Percentiles rank a stretch among this genome's conserved stretches.
phyloP scores from a whole-genome alignment of 176 grass and related monocot species.

The Urochloa ruziziensis region DNA sequence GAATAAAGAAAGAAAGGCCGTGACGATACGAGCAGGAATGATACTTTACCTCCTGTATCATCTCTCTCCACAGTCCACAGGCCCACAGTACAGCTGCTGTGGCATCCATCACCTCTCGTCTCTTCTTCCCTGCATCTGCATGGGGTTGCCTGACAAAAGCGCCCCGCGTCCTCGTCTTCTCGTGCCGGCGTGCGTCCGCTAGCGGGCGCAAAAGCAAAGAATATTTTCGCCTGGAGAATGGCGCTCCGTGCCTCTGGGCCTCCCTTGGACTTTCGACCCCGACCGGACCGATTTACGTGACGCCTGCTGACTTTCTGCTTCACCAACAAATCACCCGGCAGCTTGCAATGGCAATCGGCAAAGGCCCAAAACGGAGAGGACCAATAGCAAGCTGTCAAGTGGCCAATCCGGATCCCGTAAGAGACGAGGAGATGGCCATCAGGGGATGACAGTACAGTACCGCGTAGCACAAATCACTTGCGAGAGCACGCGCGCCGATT shows the following conservation, averaged over 20 bases:
- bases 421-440: neutral
- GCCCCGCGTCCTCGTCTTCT: neutral
- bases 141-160: conserved; percentile 16
- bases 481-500: neutral
- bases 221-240: conserved; percentile 32
- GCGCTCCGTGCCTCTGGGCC: neutral
- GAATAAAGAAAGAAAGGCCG: neutral
- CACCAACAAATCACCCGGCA: neutral
- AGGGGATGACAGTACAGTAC: too few relatives aligned
- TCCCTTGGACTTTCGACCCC: conserved; percentile 1
- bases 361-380: neutral
- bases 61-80: neutral
- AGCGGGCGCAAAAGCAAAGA: conserved; percentile 20
- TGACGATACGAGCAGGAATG: conserved; percentile 14
- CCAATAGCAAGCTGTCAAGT: neutral
- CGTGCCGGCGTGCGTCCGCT: neutral
- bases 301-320: conserved; percentile 14
- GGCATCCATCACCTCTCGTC: neutral
- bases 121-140: neutral
- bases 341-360: neutral
- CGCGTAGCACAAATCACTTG: neutral
- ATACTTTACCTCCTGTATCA: conserved; percentile 3
- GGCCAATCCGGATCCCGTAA: neutral
- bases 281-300: conserved; percentile 30
- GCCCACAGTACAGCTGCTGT: neutral